Conservation (phyloP, 805 yeast species). For the Hermanozyma aechmeae region DNA sequence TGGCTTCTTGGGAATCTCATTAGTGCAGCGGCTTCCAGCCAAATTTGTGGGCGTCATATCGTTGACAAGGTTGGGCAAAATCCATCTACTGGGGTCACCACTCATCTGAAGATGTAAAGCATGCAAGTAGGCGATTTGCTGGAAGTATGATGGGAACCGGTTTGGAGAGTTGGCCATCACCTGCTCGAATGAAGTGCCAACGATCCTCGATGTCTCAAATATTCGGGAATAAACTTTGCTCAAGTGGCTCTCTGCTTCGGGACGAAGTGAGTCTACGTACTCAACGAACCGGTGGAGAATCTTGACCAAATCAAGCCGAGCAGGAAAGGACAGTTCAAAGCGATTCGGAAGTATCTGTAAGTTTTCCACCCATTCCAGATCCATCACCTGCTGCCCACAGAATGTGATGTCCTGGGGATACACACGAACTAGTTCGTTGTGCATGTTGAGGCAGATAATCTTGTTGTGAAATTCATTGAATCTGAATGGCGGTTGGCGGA, state of each 20-base stretch:
- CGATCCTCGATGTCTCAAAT: slow-evolving; percentile 13
- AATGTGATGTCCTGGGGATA: slow-evolving; percentile 20
- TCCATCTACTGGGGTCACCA: slow-evolving; percentile 16
- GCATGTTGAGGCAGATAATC: slow-evolving; percentile 20
- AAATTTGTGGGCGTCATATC: slow-evolving; percentile 12
- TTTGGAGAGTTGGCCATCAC: slow-evolving; percentile 8
- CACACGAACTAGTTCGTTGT: slow-evolving; percentile 20
- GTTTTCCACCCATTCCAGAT: slow-evolving; percentile 10
- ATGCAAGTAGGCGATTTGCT: slow-evolving; percentile 20
- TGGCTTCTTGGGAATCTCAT: slow-evolving; percentile 12
- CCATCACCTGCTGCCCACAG: slow-evolving; percentile 18
- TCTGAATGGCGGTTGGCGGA: slow-evolving; percentile 18
- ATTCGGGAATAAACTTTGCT: slow-evolving; percentile 16
- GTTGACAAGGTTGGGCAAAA: slow-evolving; percentile 13
- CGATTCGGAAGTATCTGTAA: slow-evolving; percentile 13
- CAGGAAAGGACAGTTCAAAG: slow-evolving; percentile 9
- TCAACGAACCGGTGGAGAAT: slow-evolving; percentile 17
- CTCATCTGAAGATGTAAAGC: slow-evolving; percentile 18
- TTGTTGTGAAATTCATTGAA: slow-evolving; percentile 26
- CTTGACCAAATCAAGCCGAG: slow-evolving; percentile 13
- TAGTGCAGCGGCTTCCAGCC: slow-evolving; percentile 13
- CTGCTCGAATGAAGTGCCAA: slow-evolving; percentile 8
- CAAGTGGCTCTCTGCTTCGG: slow-evolving; percentile 8
- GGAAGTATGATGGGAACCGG: slow-evolving; percentile 8
- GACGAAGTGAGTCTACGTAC: slow-evolving; percentile 6